Evolutionary conservation across 768 basidiomycete genomes (phyloP).

Genomic region (Macrocybe gigantea): DNA sequence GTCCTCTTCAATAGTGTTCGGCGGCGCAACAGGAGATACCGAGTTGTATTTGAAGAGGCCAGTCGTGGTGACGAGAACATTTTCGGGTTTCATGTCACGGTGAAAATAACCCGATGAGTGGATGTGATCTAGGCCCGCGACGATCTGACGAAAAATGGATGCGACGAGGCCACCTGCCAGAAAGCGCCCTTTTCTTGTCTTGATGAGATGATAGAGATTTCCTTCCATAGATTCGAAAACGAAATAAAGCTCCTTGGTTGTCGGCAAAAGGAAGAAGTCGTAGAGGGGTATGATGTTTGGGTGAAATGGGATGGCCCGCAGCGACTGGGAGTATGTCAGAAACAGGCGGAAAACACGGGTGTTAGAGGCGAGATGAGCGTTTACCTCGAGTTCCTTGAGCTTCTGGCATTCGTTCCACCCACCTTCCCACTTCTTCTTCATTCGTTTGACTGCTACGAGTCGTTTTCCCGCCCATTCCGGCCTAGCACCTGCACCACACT

Average conservation of each 20-base stretch:
- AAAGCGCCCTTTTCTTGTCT: slow-evolving; percentile 89
- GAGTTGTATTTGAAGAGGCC: slow-evolving; percentile 90
- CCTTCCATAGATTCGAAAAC: slow-evolving; percentile 99
- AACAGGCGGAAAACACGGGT: slow-evolving; percentile 9
- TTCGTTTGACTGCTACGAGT: slow-evolving; percentile 94
- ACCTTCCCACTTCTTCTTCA: slow-evolving; percentile 97
- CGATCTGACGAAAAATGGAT: slow-evolving; percentile 90
- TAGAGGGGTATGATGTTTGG: slow-evolving; percentile 98
- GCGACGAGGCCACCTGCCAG: slow-evolving; percentile 96
- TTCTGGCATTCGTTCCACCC: slow-evolving; percentile 97
- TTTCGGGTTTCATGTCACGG: slow-evolving; percentile 99
- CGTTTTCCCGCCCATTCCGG: slow-evolving; percentile 94
- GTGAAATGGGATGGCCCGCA: slow-evolving; percentile 91
- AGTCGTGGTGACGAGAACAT: slow-evolving; percentile 96
- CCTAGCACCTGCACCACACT: slow-evolving; percentile 85
- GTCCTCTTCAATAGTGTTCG: slow-evolving; percentile 76
- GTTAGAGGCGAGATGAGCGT: slow-evolving; percentile 15
- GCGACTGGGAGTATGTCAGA: slow-evolving; percentile 52
- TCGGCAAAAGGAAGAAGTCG: slow-evolving; percentile 97
- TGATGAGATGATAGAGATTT: slow-evolving; percentile 98
- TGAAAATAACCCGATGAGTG: slow-evolving; percentile 94
- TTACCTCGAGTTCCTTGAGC: slow-evolving; percentile 91
- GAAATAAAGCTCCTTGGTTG: slow-evolving; percentile 94
- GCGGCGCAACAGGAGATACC: slow-evolving; percentile 62
- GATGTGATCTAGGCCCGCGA: slow-evolving; percentile 87